phyloP scores from a whole-genome alignment of 768 basidiomycete genomes.

The Suillus hirtellus region DNA sequence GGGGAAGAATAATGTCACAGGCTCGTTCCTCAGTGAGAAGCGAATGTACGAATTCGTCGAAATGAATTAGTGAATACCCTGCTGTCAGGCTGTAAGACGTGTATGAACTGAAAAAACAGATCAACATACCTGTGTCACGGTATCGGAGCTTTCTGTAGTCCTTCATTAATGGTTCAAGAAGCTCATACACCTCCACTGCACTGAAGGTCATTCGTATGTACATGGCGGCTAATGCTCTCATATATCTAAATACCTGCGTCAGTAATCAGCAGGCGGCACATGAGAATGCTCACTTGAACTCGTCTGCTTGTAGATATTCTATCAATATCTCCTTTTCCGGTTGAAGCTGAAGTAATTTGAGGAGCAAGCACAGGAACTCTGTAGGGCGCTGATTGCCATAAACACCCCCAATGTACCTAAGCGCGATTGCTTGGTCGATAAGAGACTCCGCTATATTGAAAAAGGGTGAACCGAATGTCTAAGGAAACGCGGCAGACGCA shows the following conservation, averaged over 20 bases:
- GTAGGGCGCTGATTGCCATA: slow-evolving; percentile 95
- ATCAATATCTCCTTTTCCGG: slow-evolving; percentile 97
- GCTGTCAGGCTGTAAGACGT: slow-evolving; percentile 42
- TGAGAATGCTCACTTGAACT: slow-evolving; percentile 84
- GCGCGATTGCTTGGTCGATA: slow-evolving; percentile 89
- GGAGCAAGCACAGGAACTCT: slow-evolving; percentile 86
- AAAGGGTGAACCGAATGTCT: slow-evolving; percentile 12
- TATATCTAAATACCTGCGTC: slow-evolving; percentile 58
- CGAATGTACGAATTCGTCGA: slow-evolving; percentile 90
- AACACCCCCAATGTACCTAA: slow-evolving; percentile 86
- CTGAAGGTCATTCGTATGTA: slow-evolving; percentile 96
- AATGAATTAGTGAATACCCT: slow-evolving; percentile 82
- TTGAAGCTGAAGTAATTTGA: slow-evolving; percentile 95
- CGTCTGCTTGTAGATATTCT: slow-evolving; percentile 93
- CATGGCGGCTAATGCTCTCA: slow-evolving; percentile 89
- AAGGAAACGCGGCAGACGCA: slow-evolving; percentile 32
- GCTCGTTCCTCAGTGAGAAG: slow-evolving; percentile 88
- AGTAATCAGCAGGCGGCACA: background rate
- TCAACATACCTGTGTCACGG: slow-evolving; percentile 69
- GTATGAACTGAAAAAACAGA: background rate
- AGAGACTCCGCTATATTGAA: slow-evolving; percentile 72
- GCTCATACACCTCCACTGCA: slow-evolving; percentile 87
- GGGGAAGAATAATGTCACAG: slow-evolving; percentile 94
- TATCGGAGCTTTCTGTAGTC: slow-evolving; percentile 90
- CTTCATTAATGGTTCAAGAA: slow-evolving; percentile 91